phyloP scores from a whole-genome alignment of 768 basidiomycete genomes.

The Mycena albidolilacea region DNA sequence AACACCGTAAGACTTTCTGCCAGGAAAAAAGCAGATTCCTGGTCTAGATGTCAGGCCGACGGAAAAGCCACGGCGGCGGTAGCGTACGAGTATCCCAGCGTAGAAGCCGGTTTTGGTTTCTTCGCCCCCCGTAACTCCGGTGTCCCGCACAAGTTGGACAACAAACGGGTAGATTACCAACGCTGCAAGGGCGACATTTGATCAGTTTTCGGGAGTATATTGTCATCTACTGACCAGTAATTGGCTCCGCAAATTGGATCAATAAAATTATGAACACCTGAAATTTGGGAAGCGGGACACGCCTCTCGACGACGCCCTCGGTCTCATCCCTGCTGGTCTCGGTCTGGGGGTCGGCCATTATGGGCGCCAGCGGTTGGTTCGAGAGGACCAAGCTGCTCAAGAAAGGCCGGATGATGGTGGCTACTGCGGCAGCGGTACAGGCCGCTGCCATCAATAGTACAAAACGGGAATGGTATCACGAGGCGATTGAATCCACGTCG shows the following conservation, averaged over 20 bases:
- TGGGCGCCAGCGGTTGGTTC: neutral
- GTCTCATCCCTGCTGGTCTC: neutral
- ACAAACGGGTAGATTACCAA: constrained; percentile 65
- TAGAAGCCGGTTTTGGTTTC: constrained; percentile 48
- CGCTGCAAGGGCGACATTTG: neutral
- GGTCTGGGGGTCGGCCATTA: neutral
- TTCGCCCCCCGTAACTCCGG: constrained; percentile 46
- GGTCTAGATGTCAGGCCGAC: constrained; percentile 5
- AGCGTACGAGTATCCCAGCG: constrained; percentile 47
- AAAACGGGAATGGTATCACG: no score
- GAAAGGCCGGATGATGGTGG: no score
- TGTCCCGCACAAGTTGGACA: constrained; percentile 45
- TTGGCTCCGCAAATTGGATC: constrained; percentile 31
- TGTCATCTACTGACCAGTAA: constrained; percentile 16
- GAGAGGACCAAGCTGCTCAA: no score
- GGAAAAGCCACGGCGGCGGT: neutral
- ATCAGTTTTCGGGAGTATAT: neutral
- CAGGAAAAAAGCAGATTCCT: constrained; percentile 50
- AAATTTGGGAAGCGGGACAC: constrained; percentile 27
- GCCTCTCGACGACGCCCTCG: neutral
- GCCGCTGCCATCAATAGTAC: no score
- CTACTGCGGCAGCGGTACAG: no score
- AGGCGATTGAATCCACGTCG: no score
- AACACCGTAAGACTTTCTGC: constrained; percentile 46
- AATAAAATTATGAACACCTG: constrained; percentile 19